Evolutionary conservation across 805 yeast genomes (phyloP), one percentile per base, ranked within the genome.

Genomic region (Schizosaccharomyces osmophilus): DNA sequence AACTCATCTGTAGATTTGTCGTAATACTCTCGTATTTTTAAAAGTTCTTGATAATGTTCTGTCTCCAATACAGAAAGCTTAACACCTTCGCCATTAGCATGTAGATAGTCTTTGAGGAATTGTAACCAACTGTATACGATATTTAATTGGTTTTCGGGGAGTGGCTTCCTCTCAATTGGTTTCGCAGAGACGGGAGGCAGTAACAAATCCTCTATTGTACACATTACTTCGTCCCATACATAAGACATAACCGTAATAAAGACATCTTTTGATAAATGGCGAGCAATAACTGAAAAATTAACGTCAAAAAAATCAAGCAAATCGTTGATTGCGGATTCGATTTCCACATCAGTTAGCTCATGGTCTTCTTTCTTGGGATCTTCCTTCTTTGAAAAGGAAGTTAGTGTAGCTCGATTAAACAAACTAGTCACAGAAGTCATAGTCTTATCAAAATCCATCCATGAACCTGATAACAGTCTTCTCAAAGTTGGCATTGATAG

Each of bases 81-180:
- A 0, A 93, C 93, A 0, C 95, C 95, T 42, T 82, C 83, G 0
- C 95, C 95, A 57, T 79, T 82, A 67, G 85, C 82, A 69, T 87
- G 81, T 72, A 87, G 87, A 68, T 86, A 87, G 63, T 82, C 89
- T 59, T 78, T 69, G 61, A 87, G 78, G 5, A 78, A 74, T 59
- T 78, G 73, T 26, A 87, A 69, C 95, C 95, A 87, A 0, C 79
- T 74, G 64, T 82, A 82, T 0, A 85, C 79, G 1, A 83, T 78
- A 61, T 82, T 87, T 39, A 84, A 72, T 67, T 87, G 95, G 26
- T 71, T 73, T 36, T 73, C 72, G 0, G 83, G 77, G 60, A 87
- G 70, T 19, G 79, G 79, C 55, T 71, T 69, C 62, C 73, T 73
- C 1, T 67, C 63, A 26, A 75, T 73, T 2, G 70, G 65, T 48